A percentile compares a stretch with the other conserved stretches of the same genome.
These are phyloP conservation scores for Hibiscus tridactylites DNA, from an alignment of 345 rosid species.

Conservation along the genomic window DNA sequence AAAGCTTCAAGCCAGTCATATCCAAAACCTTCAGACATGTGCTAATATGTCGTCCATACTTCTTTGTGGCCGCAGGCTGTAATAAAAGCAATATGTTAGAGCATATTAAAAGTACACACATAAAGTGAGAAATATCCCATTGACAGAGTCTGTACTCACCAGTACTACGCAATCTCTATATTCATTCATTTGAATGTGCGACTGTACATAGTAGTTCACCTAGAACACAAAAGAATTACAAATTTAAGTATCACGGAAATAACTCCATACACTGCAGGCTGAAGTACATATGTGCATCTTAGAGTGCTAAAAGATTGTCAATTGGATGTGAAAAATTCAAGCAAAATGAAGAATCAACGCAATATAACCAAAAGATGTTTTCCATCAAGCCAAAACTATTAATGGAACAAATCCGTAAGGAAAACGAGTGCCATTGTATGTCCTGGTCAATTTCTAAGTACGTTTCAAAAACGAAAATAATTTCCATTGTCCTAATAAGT, in stretches of 20 bases:
- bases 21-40: neutral
- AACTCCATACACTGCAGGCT: neutral
- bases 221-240: conserved; percentile 19
- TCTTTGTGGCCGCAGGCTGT: neutral
- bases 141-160: conserved; percentile 36
- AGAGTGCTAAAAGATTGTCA: neutral
- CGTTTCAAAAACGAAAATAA: neutral
- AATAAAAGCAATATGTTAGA: conserved; percentile 11
- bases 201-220: conserved; percentile 87
- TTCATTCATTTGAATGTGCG: conserved; percentile 98
- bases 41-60: neutral
- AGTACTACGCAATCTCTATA: conserved; percentile 81
- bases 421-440: neutral
- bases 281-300: neutral
- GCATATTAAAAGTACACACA: neutral
- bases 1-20: neutral
- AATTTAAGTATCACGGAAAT: neutral
- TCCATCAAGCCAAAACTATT: neutral
- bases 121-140: neutral
- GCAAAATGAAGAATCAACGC: neutral
- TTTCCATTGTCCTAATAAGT: neutral
- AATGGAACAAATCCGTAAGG: neutral
- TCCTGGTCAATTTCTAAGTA: neutral
- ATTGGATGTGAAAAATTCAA: neutral
- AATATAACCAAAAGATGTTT: neutral